These are phyloP conservation scores for Aspergillus pseudotamarii DNA, from an alignment of 2,329 filamentous ascomycete genomes.

Conservation along the genomic window DNA sequence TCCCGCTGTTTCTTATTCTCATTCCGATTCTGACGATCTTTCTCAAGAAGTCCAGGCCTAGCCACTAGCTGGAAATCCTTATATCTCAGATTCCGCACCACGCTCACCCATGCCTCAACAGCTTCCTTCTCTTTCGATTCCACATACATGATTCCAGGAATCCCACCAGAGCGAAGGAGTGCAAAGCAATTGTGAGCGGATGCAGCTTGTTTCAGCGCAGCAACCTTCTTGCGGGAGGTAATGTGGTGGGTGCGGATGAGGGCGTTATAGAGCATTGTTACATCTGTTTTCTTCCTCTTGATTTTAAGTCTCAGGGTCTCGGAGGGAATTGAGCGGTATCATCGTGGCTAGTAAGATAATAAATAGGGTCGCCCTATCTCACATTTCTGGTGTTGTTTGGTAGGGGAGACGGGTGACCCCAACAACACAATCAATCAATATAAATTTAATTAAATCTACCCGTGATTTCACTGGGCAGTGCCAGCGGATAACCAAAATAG, in stretches of 20 bases:
- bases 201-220: slow-evolving; percentile 65
- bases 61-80: slow-evolving; percentile 71
- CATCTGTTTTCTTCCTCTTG: not conserved
- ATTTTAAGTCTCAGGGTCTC: not conserved
- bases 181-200: slow-evolving; percentile 63
- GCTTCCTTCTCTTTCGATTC: slow-evolving; percentile 58
- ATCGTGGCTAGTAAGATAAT: not conserved
- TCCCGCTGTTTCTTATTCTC: not conserved
- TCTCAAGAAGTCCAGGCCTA: slow-evolving; percentile 49
- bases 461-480: too few species aligned
- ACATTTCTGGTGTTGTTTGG: not conserved
- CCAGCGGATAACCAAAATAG: too few species aligned
- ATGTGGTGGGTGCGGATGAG: slow-evolving; percentile 81
- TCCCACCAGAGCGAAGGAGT: slow-evolving; percentile 67
- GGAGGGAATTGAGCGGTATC: not conserved
- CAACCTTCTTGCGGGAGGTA: slow-evolving; percentile 75
- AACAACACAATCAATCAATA: too few species aligned
- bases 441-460: too few species aligned
- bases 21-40: slow-evolving; percentile 8
- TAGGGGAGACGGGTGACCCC: not conserved
- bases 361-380: not conserved
- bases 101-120: slow-evolving; percentile 65
- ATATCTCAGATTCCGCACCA: slow-evolving; percentile 67
- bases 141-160: slow-evolving; percentile 78
- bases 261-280: slow-evolving; percentile 51